phyloP scores from a whole-genome alignment of 225 moss, liverwort and hornwort genomes.

The Pseudisothecium myosuroides region DNA sequence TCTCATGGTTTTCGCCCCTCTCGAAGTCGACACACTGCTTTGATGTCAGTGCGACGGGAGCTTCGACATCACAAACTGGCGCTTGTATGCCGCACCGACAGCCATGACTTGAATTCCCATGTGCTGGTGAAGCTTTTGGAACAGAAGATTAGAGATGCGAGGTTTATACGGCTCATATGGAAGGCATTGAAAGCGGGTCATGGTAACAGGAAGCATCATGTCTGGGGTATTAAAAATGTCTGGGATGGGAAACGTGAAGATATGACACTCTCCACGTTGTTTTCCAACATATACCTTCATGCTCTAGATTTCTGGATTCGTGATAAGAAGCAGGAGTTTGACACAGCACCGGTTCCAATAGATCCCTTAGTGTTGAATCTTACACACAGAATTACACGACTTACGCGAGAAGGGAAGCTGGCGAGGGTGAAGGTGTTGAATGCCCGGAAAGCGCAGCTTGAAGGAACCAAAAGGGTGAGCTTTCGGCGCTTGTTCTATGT shows the following conservation, averaged over 20 bases:
- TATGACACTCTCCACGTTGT: constrained; percentile 10
- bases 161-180: constrained; percentile 38
- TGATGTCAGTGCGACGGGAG: constrained; percentile 21
- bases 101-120: constrained; percentile 15
- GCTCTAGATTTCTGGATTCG: constrained; percentile 32
- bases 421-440: constrained; percentile 7
- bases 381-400: constrained; percentile 2
- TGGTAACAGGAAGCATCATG: not conserved
- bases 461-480: not conserved
- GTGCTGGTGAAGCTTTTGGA: constrained; percentile 15
- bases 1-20: constrained; percentile 37
- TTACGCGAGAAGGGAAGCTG: constrained; percentile 21
- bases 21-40: constrained; percentile 34
- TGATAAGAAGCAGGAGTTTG: constrained; percentile 14
- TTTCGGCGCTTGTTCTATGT: constrained; percentile 32
- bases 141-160: constrained; percentile 32
- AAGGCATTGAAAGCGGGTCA: constrained; percentile 43
- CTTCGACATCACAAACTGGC: constrained; percentile 22
- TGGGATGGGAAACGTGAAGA: constrained; percentile 24
- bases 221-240: constrained; percentile 26
- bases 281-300: constrained; percentile 36
- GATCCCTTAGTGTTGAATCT: constrained; percentile 4
- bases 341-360: not conserved
- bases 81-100: constrained; percentile 5
- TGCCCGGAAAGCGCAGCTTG: constrained; percentile 18